Evolutionary conservation across 441 rosid species (phyloP), one percentile per base, ranked within the genome.

Genomic region (Aleurites moluccanus): DNA sequence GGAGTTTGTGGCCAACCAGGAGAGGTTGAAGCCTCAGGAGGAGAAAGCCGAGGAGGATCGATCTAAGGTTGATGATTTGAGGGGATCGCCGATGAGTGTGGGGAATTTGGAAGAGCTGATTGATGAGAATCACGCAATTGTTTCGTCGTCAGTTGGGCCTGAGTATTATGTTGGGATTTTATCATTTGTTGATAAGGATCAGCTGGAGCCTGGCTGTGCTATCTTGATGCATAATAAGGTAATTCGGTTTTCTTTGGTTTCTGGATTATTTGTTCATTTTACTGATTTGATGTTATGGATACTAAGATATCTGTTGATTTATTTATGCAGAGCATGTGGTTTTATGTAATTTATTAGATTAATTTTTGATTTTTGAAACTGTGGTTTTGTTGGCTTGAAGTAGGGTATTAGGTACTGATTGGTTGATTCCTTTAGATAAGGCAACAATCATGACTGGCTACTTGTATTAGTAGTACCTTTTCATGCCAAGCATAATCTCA

Each of bases 181-280:
- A 74, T 89, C 96, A 0, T 95, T 93, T 57, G 97, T 93, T 20
- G 98, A 93, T 76, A 93, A 93, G 75, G 98, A 95, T 73, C 97
- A 89, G 86, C 87, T 93, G 53, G 99, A 93, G 77, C 97, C 98
- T 79, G 97, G 99, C 8, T 93, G 98, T 75, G 91, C 99, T 60
- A 95, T 95, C 62, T 73, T 95, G 87, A 91, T 95, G 97, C 99
- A 95, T 77, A 95, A 91, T 64, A 95, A 95, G 97, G 99, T 95
- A 74, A 42, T 35, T 38, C 0, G 73, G 67, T 42, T 56, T 75
- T 59, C 9, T 28, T 30, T 21, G 27, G 10, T 38, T 45, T 35
- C 21, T 57, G n/a, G 21, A 13, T 56, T 59, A 50, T 30, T 44
- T 25, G 3, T 16, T 56, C 3, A 38, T 38, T 38, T 38, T 38